Base-by-base conservation (phyloP, 306 rosid species). In the Cucurbita maxima region DNA sequence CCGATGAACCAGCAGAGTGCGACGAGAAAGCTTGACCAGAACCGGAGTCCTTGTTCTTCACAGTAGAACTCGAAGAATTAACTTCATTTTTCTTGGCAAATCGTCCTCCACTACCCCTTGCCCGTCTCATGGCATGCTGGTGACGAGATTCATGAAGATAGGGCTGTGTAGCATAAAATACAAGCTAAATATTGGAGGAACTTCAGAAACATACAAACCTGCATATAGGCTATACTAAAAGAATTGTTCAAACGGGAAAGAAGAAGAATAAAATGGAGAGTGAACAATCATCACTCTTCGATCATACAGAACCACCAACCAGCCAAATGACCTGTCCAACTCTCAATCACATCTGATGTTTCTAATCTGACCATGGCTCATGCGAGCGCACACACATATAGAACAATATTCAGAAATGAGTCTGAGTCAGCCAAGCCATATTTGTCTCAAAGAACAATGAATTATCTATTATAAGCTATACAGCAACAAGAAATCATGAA, bases 111-210 rank as follows among this genome's bases (percentile, higher is more conserved):
- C 45, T 94, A 37, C 98, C 89, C 76, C 98, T 87, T n/a, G 84
- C 96, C 86, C 98, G 83, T 78, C 97, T 84, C 92, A 94, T 77
- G 74, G 98, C 98, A 87, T 94, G 98, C 84, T 87, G 98, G 73
- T 94, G 98, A 37, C 98, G 86, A 72, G 98, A 94, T 82, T 94
- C 98, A 75, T 90, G 98, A 71, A 94, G 98, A 83, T 94, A 94
- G 4, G 98, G 96, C 98, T 94, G 88, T 5, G 58, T 44, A 77
- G 78, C 52, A 83, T 47, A 19, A 74, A 44, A 77, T 18, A 78
- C 79, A 22, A 80, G 72, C 74, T 75, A 41, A 20, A 67, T 73
- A 81, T 57, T 74, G 72, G 38, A 74, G 66, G 74, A 25, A 45
- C 36, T 69, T 69, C 57, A 45, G 43, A 45, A 69, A 45, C 40